Conservation (phyloP, 78 protist genomes). For the Guillardia theta region DNA sequence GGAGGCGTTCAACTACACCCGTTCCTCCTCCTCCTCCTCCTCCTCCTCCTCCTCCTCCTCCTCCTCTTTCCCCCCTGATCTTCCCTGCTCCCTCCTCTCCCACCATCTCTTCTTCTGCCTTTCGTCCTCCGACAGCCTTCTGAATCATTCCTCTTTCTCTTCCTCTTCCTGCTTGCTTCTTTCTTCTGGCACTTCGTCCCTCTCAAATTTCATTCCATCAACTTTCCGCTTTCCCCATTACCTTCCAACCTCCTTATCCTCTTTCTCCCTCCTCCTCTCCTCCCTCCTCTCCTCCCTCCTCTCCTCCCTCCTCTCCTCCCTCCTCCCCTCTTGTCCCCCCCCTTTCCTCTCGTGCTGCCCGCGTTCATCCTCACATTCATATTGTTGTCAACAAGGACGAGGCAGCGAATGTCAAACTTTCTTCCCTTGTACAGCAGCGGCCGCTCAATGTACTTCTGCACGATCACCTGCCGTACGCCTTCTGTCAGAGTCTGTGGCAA, state of each 20-base stretch:
- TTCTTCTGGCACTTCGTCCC: too few species aligned
- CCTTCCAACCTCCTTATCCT: not conserved
- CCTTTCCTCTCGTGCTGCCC: not conserved
- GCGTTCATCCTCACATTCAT: not conserved
- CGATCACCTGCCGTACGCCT: not conserved
- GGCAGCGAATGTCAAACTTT: slow-evolving; percentile 24
- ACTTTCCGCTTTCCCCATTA: not conserved
- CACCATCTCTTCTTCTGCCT: not conserved
- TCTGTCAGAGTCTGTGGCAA: not conserved
- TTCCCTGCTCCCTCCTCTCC: not conserved
- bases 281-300: not conserved
- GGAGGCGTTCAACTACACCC: too few species aligned
- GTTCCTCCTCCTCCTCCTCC: slow-evolving; percentile 18
- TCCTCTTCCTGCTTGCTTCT: too few species aligned
- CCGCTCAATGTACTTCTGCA: slow-evolving; percentile 43
- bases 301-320: not conserved
- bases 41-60: slow-evolving; percentile 34
- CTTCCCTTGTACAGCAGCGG: slow-evolving; percentile 24
- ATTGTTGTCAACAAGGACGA: not conserved
- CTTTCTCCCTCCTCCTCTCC: not conserved
- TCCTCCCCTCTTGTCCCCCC: not conserved
- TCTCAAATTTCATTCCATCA: too few species aligned
- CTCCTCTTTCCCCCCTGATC: not conserved
- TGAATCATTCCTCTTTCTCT: too few species aligned
- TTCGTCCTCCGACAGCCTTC: too few species aligned